These are phyloP conservation scores for Ochetophila trinervis DNA, from an alignment of 306 rosid species.

Conservation along the genomic window DNA sequence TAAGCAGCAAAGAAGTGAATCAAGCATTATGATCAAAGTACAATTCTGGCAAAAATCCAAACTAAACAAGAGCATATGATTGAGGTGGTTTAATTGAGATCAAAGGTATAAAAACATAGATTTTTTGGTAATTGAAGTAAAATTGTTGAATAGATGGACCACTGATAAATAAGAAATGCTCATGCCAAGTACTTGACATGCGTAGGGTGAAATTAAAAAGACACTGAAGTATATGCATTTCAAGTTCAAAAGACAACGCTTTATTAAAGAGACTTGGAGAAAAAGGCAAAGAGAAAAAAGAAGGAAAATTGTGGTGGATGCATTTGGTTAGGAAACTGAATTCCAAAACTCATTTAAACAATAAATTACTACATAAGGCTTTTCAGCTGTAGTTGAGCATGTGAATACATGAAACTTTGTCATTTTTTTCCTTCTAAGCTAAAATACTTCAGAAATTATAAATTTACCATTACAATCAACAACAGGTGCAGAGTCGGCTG, in stretches of 20 bases:
- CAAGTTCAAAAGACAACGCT: no score
- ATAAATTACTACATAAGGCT: no score
- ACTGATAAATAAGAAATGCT: not conserved
- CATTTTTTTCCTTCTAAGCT: not conserved
- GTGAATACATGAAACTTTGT: not conserved
- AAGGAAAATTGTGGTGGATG: no score
- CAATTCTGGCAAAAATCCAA: not conserved
- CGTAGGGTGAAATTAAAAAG: no score
- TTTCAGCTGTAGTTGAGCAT: no score
- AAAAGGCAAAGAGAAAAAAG: no score
- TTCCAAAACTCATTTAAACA: no score
- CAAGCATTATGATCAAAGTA: not conserved
- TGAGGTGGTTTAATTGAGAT: not conserved
- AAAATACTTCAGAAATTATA: not conserved
- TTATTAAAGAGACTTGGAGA: no score
- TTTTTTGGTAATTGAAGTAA: not conserved
- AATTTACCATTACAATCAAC: conserved; percentile 73
- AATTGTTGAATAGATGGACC: not conserved
- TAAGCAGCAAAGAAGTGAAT: not conserved
- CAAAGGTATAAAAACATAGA: not conserved
- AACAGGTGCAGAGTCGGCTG: conserved; percentile 43
- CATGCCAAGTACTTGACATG: not conserved
- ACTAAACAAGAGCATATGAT: not conserved
- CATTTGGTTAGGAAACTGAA: no score
- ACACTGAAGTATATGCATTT: no score